Percentiles rank a stretch among this genome's conserved stretches.
Evolutionary conservation across 441 rosid species (phyloP).

Genomic region (Lepidium campestre): DNA sequence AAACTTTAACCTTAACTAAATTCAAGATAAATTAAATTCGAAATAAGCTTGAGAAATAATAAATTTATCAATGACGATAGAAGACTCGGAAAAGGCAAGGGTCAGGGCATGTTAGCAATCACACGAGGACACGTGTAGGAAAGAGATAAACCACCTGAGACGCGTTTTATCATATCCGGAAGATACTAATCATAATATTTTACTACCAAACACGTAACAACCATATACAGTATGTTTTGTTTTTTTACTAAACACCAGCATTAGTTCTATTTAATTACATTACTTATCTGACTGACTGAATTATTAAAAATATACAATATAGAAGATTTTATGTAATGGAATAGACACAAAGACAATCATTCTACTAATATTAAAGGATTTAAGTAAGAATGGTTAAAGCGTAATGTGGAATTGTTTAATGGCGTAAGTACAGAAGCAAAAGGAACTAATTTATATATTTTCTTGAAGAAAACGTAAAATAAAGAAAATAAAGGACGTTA

Average conservation of each 20-base stretch:
- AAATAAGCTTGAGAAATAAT: not conserved
- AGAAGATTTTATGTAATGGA: not conserved
- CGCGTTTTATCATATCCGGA: not conserved
- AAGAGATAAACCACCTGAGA: slow-evolving; percentile 13
- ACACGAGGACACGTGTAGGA: not conserved
- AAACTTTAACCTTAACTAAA: too few relatives aligned
- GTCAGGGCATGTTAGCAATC: not conserved
- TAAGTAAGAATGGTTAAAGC: not conserved
- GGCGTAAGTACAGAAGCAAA: slow-evolving; percentile 6
- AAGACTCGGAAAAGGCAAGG: not conserved
- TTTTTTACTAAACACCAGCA: not conserved
- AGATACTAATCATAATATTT: not conserved
- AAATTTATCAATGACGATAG: not conserved
- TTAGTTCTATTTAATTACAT: not conserved
- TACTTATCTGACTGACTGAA: not conserved
- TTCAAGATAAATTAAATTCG: too few relatives aligned
- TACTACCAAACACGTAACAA: not conserved
- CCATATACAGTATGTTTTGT: not conserved
- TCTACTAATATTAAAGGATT: not conserved
- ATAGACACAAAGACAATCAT: slow-evolving; percentile 2
- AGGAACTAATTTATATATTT: not conserved
- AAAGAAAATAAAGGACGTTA: not conserved
- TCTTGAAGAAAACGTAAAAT: not conserved
- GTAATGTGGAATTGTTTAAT: not conserved
- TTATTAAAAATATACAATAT: not conserved